Evolutionary conservation across 495 filamentous ascomycete species (phyloP), one percentile per base, ranked within the genome.

Genomic region (Xylaria nigripes): DNA sequence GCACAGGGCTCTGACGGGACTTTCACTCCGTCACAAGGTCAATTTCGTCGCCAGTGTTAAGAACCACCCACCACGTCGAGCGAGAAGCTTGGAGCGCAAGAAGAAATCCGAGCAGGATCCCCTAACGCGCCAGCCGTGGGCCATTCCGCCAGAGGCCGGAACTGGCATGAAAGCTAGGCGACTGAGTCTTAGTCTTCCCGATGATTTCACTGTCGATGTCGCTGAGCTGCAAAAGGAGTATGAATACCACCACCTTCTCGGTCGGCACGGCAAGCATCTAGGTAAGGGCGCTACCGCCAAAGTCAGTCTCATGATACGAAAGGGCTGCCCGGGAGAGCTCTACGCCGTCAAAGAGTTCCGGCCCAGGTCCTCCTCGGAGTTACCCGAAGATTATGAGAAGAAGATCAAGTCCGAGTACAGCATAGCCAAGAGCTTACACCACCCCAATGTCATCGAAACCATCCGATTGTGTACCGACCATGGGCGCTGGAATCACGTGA

Each of bases 281-380:
- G 87, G 86, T 30, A 84, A 82, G 63, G 86, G 86, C 32, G 84
- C 85, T 7, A 87, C 85, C 2, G 84, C 85, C 36, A 80, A 82
- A 29, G 86, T 91, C 15, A 84, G 77, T 42, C 70, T 87, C 34
- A 88, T 90, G 83, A 69, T 72, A 43, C 76, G 78, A 43, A 78
- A 81, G 45, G 74, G 74, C 21, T 66, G 54, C 25, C 68, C 74
- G 32, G 71, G 72, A 41, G 80, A 84, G 54, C 57, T 86, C 5
- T 86, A 82, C 55, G 87, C 87, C 2, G 85, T 89, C 42, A 92
- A 92, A 64, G 84, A 89, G 60, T 89, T 92, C 59, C 81, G 86
- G 3, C 65, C 73, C 41, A 86, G 81, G 59, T 75, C 76, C 47
- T 75, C 75, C 24, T 72, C 70, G 41, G 86, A 92, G 65, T 78